A percentile compares a stretch with the other conserved stretches of the same genome.
These are phyloP conservation scores for Globisporangium perplexum DNA, from an alignment of 352 stramenopile species.

Conservation along the genomic window DNA sequence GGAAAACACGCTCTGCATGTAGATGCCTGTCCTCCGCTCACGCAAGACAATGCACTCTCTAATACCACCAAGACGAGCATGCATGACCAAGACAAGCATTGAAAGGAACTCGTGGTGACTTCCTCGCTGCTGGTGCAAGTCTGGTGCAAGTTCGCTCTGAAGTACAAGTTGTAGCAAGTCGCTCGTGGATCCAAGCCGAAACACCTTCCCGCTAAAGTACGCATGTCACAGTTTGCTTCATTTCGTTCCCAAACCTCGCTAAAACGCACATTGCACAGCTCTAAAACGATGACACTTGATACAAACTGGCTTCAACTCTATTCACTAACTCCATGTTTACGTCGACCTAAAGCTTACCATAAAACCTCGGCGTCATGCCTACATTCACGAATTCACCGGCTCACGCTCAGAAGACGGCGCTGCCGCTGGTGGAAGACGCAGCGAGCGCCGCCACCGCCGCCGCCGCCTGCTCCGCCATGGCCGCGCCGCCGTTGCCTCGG, in stretches of 20 bases:
- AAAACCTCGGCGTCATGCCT: background rate
- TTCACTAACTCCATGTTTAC: background rate
- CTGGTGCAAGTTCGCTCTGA: no score
- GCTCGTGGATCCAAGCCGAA: no score
- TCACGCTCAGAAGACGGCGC: slow-evolving; percentile 6
- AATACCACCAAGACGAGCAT: no score
- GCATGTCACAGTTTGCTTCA: background rate
- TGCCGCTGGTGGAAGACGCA: background rate
- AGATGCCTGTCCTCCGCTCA: no score
- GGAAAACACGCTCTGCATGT: no score
- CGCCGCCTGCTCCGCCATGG: background rate
- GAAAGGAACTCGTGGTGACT: no score
- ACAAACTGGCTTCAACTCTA: background rate
- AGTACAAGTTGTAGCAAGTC: no score
- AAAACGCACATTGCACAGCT: background rate
- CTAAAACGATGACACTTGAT: background rate
- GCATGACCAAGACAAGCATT: no score
- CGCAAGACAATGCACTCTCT: no score
- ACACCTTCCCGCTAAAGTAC: background rate
- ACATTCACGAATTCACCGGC: background rate
- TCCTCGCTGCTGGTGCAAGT: no score
- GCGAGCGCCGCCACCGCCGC: background rate
- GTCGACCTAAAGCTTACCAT: background rate
- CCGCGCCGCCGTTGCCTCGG: background rate
- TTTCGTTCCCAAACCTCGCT: background rate